Base-by-base conservation (phyloP, 2,329 filamentous ascomycete species). In the Talaromyces sp. region DNA sequence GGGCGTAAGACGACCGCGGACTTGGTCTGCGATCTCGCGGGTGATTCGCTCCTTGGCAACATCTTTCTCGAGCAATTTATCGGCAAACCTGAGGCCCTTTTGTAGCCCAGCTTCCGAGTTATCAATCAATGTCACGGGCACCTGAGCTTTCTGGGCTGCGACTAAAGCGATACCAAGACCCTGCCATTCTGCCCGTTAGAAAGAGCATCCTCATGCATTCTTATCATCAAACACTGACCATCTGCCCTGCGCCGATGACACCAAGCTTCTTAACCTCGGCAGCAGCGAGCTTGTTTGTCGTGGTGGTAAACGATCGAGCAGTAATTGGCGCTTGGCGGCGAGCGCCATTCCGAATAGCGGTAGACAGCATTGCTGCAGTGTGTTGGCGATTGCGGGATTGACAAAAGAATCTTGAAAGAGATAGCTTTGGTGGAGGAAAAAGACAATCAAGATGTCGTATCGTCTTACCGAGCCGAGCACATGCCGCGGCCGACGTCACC, bases 81-180 rank as follows among this genome's bases (percentile, higher is more conserved):
- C 89, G 67, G 93, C 93, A 77, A 99, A 98, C 63, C 88, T 88
- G 55, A 98, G 77, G 54, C 92, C 92, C 80, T 96, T 97, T 71
- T 95, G 88, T 64, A 99, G 83, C 17, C 93, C 91, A 53, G 88
- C 85, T 77, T 96, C 87, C 11, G 89, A 95, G 64, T 79, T 89
- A 75, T 99, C 95, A 63, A 99, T 85, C 47, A 99, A 76, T 11
- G 85, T 92, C 13, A 99, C 93, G 2, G 92, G 90, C 0, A 99
- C 85, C 63, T 87, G 82, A 51, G 93, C 93, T 74, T 82, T 92
- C 67, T 91, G 88, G 51, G 93, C 92, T 57, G 93, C 95, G 54
- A 99, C 93, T 17, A 99, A 86, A 57, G 95, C 95, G 75, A 99
- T 99, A 63, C 95, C 95, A 52, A 99, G 81, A 63, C 95, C 95